phyloP scores from a whole-genome alignment of 2,329 filamentous ascomycete species.

The Penicillium sp. region DNA sequence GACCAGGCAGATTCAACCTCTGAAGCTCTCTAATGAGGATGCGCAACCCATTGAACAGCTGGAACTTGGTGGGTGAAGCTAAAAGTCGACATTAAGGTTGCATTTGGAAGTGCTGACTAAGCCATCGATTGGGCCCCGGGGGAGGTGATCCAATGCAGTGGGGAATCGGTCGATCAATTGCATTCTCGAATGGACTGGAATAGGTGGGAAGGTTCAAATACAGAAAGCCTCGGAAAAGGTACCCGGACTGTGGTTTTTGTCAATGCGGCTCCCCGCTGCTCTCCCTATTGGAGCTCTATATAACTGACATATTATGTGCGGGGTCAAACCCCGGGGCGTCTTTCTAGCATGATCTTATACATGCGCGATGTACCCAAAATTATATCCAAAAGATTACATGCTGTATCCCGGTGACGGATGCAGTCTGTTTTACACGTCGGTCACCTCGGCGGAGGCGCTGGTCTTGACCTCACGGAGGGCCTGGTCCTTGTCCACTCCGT shows the following conservation, averaged over 20 bases:
- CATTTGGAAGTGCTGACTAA: conserved; percentile 8
- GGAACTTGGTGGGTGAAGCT: conserved; percentile 2
- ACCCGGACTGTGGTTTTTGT: too few species aligned
- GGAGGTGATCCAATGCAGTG: conserved; percentile 1
- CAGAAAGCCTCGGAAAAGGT: too few species aligned
- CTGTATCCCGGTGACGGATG: background rate
- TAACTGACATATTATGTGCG: too few species aligned
- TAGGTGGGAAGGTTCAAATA: too few species aligned
- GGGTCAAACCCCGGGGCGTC: too few species aligned
- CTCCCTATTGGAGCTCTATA: too few species aligned
- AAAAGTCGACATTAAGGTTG: conserved; percentile 7
- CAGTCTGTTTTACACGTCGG: conserved; percentile 1
- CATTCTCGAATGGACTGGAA: too few species aligned
- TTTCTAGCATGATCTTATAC: conserved; percentile 1
- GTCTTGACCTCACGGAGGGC: background rate
- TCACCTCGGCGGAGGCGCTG: background rate
- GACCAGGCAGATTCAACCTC: background rate
- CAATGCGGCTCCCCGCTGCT: too few species aligned
- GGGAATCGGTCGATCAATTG: background rate
- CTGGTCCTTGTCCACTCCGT: conserved; percentile 9
- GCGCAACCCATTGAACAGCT: conserved; percentile 2
- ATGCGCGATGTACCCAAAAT: background rate
- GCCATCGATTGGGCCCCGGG: background rate
- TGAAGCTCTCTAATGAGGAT: background rate
- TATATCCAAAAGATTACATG: background rate